Percentiles rank a stretch among this genome's conserved stretches.
These are phyloP conservation scores for Lyophyllum atratum DNA, from an alignment of 768 basidiomycete species.

Conservation along the genomic window DNA sequence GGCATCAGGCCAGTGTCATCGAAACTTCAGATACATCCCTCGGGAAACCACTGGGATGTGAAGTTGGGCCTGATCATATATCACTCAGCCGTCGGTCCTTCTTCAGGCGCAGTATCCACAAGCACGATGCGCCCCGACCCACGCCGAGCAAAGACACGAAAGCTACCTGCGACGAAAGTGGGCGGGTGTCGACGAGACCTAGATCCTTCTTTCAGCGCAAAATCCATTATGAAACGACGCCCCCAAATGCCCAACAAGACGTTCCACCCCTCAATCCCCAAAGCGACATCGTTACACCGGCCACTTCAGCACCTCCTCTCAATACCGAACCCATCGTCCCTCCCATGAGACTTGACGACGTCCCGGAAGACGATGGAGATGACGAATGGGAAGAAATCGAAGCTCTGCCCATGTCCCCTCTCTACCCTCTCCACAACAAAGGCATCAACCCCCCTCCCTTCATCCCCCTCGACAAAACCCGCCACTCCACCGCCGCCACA, in stretches of 20 bases:
- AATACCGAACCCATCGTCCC: not conserved
- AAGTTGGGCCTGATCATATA: not conserved
- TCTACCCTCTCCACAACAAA: constrained; percentile 13
- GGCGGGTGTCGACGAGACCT: constrained; percentile 9
- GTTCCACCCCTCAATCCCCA: not conserved
- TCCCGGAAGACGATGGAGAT: constrained; percentile 12
- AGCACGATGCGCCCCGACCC: not conserved
- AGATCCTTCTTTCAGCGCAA: constrained; percentile 12
- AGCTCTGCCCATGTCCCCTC: constrained; percentile 12
- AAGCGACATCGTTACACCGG: not conserved
- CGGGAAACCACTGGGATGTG: not conserved
- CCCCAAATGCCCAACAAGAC: not conserved
- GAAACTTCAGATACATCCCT: not conserved
- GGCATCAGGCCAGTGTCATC: not conserved
- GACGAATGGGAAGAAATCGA: constrained; percentile 24
- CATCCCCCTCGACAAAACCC: constrained; percentile 1
- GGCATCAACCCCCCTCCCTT: constrained; percentile 14
- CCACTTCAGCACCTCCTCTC: not conserved
- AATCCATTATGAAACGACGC: not conserved
- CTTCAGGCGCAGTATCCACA: constrained; percentile 12
- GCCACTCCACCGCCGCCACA: not conserved
- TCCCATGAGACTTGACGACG: not conserved
- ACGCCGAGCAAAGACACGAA: not conserved
- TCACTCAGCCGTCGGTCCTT: constrained; percentile 14
- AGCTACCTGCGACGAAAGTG: not conserved